Conservation (phyloP, 176 grass and related monocot genomes). For the Puccinellia tenuiflora region DNA sequence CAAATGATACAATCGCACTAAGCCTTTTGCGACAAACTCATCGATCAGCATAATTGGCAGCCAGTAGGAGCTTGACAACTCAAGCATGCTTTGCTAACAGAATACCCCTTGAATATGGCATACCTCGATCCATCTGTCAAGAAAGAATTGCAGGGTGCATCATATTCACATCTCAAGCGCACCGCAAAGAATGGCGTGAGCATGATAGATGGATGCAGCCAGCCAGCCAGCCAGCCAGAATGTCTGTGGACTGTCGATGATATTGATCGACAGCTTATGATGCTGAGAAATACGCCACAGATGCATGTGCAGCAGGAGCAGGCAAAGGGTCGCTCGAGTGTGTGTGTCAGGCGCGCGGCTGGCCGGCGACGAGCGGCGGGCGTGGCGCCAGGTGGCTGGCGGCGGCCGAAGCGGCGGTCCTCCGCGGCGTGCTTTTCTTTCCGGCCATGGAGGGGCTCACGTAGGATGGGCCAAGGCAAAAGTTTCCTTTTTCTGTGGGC, state of each 20-base stretch:
- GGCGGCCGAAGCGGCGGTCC: neutral
- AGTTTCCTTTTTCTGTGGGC: neutral
- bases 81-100: neutral
- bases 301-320: neutral
- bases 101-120: neutral
- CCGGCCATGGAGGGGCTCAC: neutral
- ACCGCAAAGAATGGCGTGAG: neutral
- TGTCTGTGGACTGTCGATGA: neutral
- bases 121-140: conserved; percentile 4
- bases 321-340: neutral
- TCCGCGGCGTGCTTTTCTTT: neutral
- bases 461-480: neutral
- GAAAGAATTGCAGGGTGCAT: neutral
- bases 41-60: neutral
- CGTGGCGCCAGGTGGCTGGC: conserved; percentile 17
- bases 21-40: neutral
- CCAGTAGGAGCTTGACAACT: neutral
- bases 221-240: neutral
- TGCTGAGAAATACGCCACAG: neutral
- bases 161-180: conserved; percentile 3
- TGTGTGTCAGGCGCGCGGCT: neutral
- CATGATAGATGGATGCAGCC: neutral
- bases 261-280: neutral
- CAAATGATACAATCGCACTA: neutral
- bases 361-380: conserved; percentile 25